Evolutionary conservation across 2,329 filamentous ascomycete species (phyloP).

Genomic region (Cordyceps pruinosa): DNA sequence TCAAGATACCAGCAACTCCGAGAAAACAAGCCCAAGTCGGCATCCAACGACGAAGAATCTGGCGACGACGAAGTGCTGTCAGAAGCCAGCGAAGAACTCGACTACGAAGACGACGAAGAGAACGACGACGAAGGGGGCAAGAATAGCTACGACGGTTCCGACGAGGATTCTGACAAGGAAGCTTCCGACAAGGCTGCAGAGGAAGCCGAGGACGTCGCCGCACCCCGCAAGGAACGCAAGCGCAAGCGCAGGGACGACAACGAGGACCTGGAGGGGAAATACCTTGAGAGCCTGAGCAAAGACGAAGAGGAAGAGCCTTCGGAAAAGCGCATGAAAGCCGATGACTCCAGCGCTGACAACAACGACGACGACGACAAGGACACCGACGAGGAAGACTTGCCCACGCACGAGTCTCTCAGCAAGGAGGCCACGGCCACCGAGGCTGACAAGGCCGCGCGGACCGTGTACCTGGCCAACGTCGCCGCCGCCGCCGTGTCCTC

Average conservation of each 20-base stretch:
- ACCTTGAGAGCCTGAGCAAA: constrained; percentile 58
- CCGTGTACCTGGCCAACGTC: constrained; percentile 90
- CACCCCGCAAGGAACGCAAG: constrained; percentile 45
- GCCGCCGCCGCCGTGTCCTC: constrained; percentile 75
- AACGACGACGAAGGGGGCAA: constrained; percentile 6
- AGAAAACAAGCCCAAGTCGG: constrained; percentile 27
- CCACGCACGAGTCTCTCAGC: constrained; percentile 52
- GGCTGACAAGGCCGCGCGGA: constrained; percentile 78
- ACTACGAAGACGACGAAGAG: constrained; percentile 20
- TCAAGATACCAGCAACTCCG: constrained; percentile 37
- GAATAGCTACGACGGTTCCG: constrained; percentile 9
- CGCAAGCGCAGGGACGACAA: constrained; percentile 61
- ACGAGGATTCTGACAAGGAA: constrained; percentile 13
- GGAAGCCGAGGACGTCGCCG: constrained; percentile 28
- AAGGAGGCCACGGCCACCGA: constrained; percentile 51
- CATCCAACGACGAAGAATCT: constrained; percentile 17
- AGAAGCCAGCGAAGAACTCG: constrained; percentile 20
- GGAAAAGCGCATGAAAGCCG: constrained; percentile 47
- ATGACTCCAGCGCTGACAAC: constrained; percentile 20
- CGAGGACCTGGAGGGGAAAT: constrained; percentile 63
- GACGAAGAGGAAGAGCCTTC: constrained; percentile 51
- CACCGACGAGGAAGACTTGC: constrained; percentile 35
- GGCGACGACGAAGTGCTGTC: constrained; percentile 27
- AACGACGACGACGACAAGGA: constrained; percentile 37
- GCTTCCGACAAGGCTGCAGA: constrained; percentile 26